Percentiles rank a stretch among this genome's conserved stretches.
These are phyloP conservation scores for Phytophthora cactorum DNA, from an alignment of 352 stramenopile species.

Conservation along the genomic window DNA sequence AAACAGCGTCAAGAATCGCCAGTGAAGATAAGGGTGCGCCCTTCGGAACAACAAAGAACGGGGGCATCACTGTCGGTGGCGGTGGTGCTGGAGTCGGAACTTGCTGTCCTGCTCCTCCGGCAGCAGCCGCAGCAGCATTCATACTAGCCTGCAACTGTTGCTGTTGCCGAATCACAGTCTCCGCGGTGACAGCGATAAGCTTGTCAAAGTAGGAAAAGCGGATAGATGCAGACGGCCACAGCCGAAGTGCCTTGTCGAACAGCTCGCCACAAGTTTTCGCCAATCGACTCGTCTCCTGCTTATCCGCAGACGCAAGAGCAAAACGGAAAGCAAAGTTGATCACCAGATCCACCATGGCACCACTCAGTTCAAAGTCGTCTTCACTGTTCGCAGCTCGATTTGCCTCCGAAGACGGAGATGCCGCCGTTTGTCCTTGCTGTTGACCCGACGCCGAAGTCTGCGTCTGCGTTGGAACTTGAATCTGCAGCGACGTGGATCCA, in stretches of 20 bases:
- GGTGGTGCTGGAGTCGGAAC: conserved; percentile 30
- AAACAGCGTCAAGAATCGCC: conserved; percentile 87
- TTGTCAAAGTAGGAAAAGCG: conserved; percentile 93
- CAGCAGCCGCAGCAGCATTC: conserved; percentile 33
- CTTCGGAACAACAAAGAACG: conserved; percentile 85
- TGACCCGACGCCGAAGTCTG: conserved; percentile 2
- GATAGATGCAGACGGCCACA: conserved; percentile 89
- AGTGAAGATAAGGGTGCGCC: conserved; percentile 82
- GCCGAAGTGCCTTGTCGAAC: conserved; percentile 84
- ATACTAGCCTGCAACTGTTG: conserved; percentile 53
- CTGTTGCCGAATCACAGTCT: conserved; percentile 83
- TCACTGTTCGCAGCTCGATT: conserved; percentile 52
- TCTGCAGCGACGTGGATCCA: conserved; percentile 16
- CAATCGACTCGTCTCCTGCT: conserved; percentile 86
- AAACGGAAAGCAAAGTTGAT: conserved; percentile 93
- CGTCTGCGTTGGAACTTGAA: conserved; percentile 11
- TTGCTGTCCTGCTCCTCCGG: conserved; percentile 32
- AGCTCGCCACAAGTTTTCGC: conserved; percentile 90
- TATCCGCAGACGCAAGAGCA: conserved; percentile 87
- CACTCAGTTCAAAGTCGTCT: conserved; percentile 89
- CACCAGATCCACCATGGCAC: conserved; percentile 90
- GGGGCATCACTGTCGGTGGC: conserved; percentile 65
- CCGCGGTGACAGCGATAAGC: conserved; percentile 88
- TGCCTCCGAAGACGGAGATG: conserved; percentile 29
- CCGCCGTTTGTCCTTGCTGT: conserved; percentile 24